These are phyloP conservation scores for Taphrina pruni DNA, from an alignment of 1,139 yeast species.

Conservation along the genomic window DNA sequence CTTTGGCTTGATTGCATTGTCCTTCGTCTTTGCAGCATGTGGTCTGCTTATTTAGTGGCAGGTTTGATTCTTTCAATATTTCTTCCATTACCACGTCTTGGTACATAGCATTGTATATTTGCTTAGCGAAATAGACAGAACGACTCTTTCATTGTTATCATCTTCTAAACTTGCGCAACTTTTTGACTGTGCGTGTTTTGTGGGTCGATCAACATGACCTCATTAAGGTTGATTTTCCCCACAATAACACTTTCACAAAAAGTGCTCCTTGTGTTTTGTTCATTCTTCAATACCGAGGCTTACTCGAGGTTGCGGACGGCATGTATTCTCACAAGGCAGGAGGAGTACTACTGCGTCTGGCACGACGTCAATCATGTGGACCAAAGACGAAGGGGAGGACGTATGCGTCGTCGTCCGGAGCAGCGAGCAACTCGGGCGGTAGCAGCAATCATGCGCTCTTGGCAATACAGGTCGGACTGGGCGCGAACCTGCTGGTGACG, in stretches of 20 bases:
- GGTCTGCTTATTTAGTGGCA: conserved; percentile 10
- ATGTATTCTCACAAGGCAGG: too few species aligned
- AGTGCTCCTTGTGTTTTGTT: too few species aligned
- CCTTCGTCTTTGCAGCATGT: conserved; percentile 1
- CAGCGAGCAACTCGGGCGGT: too few species aligned
- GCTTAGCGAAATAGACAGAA: conserved; percentile 6
- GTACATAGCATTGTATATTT: conserved; percentile 2
- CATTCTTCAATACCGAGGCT: too few species aligned
- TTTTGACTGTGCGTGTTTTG: background rate
- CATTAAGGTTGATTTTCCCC: background rate
- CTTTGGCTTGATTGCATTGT: background rate
- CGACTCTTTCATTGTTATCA: background rate
- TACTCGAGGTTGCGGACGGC: too few species aligned
- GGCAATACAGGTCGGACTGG: conserved; percentile 10
- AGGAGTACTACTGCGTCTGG: too few species aligned
- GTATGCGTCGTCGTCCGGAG: too few species aligned
- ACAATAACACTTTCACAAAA: background rate
- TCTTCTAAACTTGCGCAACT: background rate
- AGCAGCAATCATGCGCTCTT: too few species aligned
- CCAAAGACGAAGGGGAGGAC: too few species aligned
- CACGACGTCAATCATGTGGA: too few species aligned
- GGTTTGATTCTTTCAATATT: background rate
- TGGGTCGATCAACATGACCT: background rate
- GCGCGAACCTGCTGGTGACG: background rate
- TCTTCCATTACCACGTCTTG: background rate